Conservation (phyloP, 257 asterid genomes). For the Solanum arcanum region DNA sequence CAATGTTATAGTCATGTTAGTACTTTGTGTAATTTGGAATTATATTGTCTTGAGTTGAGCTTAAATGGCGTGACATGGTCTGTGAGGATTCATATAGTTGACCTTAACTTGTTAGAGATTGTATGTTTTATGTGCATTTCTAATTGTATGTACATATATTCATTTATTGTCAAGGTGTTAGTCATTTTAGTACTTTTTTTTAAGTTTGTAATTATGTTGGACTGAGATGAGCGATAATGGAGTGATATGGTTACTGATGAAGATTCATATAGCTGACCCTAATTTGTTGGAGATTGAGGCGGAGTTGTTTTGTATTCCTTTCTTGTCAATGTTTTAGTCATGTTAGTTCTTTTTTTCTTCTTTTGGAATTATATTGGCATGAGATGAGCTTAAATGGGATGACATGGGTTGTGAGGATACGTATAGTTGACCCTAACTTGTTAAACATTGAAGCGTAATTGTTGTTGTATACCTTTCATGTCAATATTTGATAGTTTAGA, state of each 20-base stretch:
- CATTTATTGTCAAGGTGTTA: not conserved
- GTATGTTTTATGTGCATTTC: not conserved
- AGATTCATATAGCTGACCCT: not conserved
- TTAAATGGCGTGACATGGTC: not conserved
- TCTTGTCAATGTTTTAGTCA: not conserved
- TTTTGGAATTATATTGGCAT: not conserved
- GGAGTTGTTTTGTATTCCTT: not conserved
- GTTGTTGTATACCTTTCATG: not conserved
- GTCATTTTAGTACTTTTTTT: not conserved
- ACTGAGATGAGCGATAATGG: not conserved
- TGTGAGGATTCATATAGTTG: not conserved
- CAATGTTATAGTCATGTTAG: not conserved
- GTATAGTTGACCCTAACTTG: not conserved
- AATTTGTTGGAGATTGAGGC: not conserved
- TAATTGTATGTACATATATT: not conserved
- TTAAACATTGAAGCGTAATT: not conserved
- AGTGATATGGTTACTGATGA: not conserved
- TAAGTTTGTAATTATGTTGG: not conserved
- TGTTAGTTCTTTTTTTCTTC: not conserved
- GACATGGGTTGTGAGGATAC: not conserved
- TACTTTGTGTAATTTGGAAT: not conserved
- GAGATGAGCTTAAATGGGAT: not conserved
- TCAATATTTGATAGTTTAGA: not conserved
- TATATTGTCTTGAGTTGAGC: not conserved
- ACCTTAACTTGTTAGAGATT: not conserved